Percentiles rank a stretch among this genome's conserved stretches.
These are phyloP conservation scores for Cordyceps farinosa DNA, from an alignment of 2,329 filamentous ascomycete genomes.

Conservation along the genomic window DNA sequence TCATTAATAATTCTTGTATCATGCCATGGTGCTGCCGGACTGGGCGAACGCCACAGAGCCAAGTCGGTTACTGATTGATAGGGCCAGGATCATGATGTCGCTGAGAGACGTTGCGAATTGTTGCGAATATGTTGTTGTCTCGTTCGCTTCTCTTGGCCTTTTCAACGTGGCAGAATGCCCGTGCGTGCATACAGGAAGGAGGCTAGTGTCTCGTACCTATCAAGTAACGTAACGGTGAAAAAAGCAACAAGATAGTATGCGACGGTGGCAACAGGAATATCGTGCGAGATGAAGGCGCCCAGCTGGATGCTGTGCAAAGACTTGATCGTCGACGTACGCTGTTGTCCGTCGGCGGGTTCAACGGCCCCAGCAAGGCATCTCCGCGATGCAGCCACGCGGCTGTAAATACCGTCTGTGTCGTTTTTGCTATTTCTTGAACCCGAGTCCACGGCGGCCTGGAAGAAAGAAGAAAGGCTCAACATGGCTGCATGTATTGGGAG, in stretches of 20 bases:
- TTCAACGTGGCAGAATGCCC: background rate
- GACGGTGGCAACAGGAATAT: background rate
- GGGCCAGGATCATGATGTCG: background rate
- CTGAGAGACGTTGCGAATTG: background rate
- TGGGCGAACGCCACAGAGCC: background rate
- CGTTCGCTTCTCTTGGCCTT: background rate
- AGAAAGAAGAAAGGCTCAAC: background rate
- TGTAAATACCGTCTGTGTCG: background rate
- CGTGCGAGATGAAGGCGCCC: background rate
- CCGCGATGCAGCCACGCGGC: background rate
- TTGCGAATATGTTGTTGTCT: background rate
- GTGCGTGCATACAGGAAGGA: background rate
- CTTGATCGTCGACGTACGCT: background rate
- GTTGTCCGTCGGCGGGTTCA: too few species aligned
- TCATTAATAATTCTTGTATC: background rate
- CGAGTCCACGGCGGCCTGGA: too few species aligned
- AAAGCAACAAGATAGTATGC: background rate
- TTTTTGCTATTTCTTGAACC: background rate
- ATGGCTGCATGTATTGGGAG: background rate
- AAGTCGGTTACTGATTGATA: background rate
- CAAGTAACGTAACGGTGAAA: background rate
- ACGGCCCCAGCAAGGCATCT: background rate
- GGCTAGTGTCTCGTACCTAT: background rate
- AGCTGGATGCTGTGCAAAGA: background rate
- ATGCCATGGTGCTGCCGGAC: background rate